phyloP scores from a whole-genome alignment of 176 grass and related monocot genomes.

The Juncus inflexus region DNA sequence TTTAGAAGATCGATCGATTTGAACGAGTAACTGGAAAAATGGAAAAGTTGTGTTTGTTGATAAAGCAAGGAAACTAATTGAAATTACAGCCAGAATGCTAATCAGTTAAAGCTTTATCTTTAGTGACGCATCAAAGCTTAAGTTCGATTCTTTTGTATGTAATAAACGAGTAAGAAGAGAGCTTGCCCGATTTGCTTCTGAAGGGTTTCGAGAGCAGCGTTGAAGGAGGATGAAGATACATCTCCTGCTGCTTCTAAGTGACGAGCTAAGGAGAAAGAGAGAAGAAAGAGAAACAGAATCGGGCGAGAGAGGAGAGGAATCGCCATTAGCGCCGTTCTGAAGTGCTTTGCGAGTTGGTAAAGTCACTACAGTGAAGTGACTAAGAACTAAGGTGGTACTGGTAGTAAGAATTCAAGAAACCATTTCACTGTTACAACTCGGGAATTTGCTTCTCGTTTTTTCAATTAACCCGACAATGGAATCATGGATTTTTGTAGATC shows the following conservation, averaged over 20 bases:
- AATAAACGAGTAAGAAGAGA: not conserved
- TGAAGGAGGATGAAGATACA: conserved; percentile 38
- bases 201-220: conserved; percentile 44
- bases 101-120: not conserved
- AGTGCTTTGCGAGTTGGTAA: not conserved
- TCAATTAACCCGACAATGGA: too few relatives aligned
- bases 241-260: conserved; percentile 4
- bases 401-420: too few relatives aligned
- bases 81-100: not conserved
- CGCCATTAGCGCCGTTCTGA: not conserved
- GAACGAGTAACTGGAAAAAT: conserved; percentile 30
- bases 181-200: conserved; percentile 40
- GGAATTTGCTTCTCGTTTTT: too few relatives aligned
- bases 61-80: not conserved
- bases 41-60: not conserved
- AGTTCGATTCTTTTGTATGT: too few relatives aligned
- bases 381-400: too few relatives aligned
- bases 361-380: conserved; percentile 4
- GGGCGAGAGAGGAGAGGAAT: conserved; percentile 2
- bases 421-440: too few relatives aligned
- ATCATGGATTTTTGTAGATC: too few relatives aligned
- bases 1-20: conserved; percentile 34
- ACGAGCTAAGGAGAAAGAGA: not conserved
- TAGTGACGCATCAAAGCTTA: not conserved
- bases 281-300: not conserved